Evolutionary conservation across 768 basidiomycete genomes (phyloP).

Genomic region (Fomitopsis pulvina): DNA sequence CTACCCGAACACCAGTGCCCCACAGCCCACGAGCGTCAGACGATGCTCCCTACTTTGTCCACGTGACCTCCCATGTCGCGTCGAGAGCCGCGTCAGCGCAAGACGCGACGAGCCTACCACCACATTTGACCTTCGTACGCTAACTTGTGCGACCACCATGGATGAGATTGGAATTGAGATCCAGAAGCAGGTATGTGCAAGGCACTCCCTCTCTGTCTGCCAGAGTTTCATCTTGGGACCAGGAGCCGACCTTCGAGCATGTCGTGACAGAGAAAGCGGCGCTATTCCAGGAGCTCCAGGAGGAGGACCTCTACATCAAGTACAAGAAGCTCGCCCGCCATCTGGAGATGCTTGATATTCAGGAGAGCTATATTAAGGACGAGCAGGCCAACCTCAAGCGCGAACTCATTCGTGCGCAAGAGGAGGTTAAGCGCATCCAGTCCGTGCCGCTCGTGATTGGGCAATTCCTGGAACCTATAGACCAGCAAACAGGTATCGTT

Average conservation of each 20-base stretch:
- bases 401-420: slow-evolving; percentile 96
- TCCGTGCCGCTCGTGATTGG: slow-evolving; percentile 98
- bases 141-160: slow-evolving; percentile 42
- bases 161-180: slow-evolving; percentile 87
- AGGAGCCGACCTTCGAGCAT: slow-evolving; percentile 90
- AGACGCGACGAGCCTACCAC: slow-evolving; percentile 6
- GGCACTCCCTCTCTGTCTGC: neutral
- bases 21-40: neutral
- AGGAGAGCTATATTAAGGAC: slow-evolving; percentile 97
- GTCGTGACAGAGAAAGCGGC: slow-evolving; percentile 86
- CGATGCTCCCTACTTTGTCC: neutral
- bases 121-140: slow-evolving; percentile 6
- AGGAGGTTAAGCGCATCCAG: slow-evolving; percentile 99
- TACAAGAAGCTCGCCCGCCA: slow-evolving; percentile 96
- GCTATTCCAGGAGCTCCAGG: slow-evolving; percentile 78
- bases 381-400: slow-evolving; percentile 97
- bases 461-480: slow-evolving; percentile 98
- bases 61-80: slow-evolving; percentile 6
- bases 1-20: neutral
- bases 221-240: slow-evolving; percentile 2
- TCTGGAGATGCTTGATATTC: slow-evolving; percentile 89
- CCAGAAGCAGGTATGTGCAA: slow-evolving; percentile 60
- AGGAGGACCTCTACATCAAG: slow-evolving; percentile 92
- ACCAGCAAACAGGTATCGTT: slow-evolving; percentile 94
- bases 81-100: slow-evolving; percentile 32